Evolutionary conservation across 2,329 filamentous ascomycete genomes (phyloP).

Genomic region (Fusarium albosuccineum): DNA sequence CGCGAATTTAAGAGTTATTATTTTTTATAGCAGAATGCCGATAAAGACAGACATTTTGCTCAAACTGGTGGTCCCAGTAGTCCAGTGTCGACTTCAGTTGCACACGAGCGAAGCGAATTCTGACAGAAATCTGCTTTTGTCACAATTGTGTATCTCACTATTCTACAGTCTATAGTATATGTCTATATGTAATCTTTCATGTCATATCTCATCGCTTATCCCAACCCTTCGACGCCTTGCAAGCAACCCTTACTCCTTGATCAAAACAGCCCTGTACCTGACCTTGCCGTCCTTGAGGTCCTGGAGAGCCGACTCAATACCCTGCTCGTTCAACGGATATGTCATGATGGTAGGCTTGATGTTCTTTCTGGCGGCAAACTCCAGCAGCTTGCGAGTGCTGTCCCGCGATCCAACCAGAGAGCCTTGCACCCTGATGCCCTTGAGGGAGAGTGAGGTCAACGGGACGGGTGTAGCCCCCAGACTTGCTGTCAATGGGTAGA

Average conservation of each 20-base stretch:
- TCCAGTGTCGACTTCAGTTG: too few relatives aligned
- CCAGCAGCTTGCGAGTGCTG: slow-evolving; percentile 41
- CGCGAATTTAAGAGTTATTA: too few relatives aligned
- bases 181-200: background rate
- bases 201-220: background rate
- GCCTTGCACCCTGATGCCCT: slow-evolving; percentile 29
- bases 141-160: too few relatives aligned
- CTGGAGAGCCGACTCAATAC: slow-evolving; percentile 52
- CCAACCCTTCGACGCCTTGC: background rate
- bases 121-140: too few relatives aligned
- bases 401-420: slow-evolving; percentile 30
- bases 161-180: too few relatives aligned
- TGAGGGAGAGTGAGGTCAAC: slow-evolving; percentile 28
- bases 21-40: too few relatives aligned
- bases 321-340: slow-evolving; percentile 48
- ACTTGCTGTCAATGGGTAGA: slow-evolving; percentile 35
- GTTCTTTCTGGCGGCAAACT: slow-evolving; percentile 46
- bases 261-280: slow-evolving; percentile 46
- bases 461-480: slow-evolving; percentile 26
- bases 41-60: too few relatives aligned
- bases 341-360: slow-evolving; percentile 47
- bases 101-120: too few relatives aligned
- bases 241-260: slow-evolving; percentile 31
- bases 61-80: too few relatives aligned
- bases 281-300: slow-evolving; percentile 52